Percentiles rank a stretch among this genome's conserved stretches.
Conservation (phyloP, 1,284 basidiomycete genomes). For the Peniophora sp. region DNA sequence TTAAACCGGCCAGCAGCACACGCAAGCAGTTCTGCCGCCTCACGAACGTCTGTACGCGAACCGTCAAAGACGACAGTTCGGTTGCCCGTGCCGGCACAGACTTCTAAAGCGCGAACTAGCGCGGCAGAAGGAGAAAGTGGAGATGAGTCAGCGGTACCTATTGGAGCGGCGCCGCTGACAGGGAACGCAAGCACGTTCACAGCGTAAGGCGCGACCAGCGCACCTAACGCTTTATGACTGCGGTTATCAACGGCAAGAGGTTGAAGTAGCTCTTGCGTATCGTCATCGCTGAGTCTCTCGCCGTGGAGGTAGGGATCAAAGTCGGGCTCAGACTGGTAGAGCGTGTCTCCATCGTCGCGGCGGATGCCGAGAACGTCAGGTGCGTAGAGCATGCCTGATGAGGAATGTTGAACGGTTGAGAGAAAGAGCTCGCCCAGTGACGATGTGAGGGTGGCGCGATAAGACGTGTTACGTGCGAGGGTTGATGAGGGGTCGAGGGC, state of each 20-base stretch:
- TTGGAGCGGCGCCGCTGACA: slow-evolving; percentile 27
- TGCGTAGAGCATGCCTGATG: slow-evolving; percentile 34
- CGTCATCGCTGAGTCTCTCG: slow-evolving; percentile 1
- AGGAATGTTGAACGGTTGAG: slow-evolving; percentile 5
- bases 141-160: not conserved
- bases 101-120: slow-evolving; percentile 33
- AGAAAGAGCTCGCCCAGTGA: slow-evolving; percentile 35
- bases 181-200: slow-evolving; percentile 38
- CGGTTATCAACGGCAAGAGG: slow-evolving; percentile 10
- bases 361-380: slow-evolving; percentile 40
- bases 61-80: slow-evolving; percentile 29
- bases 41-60: slow-evolving; percentile 28
- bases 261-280: slow-evolving; percentile 14
- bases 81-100: slow-evolving; percentile 38
- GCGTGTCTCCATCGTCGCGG: slow-evolving; percentile 28
- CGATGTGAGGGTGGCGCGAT: slow-evolving; percentile 35
- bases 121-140: slow-evolving; percentile 27
- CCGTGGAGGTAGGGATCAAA: slow-evolving; percentile 10
- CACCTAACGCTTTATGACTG: slow-evolving; percentile 15
- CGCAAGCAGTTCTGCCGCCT: slow-evolving; percentile 51
- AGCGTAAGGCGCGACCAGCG: slow-evolving; percentile 32
- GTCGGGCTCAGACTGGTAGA: slow-evolving; percentile 14
- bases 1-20: slow-evolving; percentile 31
- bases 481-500: slow-evolving; percentile 38
- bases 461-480: slow-evolving; percentile 36